These are phyloP conservation scores for Fagopyrum homotropicum DNA, from an alignment of 148 eudicot species.

Conservation along the genomic window DNA sequence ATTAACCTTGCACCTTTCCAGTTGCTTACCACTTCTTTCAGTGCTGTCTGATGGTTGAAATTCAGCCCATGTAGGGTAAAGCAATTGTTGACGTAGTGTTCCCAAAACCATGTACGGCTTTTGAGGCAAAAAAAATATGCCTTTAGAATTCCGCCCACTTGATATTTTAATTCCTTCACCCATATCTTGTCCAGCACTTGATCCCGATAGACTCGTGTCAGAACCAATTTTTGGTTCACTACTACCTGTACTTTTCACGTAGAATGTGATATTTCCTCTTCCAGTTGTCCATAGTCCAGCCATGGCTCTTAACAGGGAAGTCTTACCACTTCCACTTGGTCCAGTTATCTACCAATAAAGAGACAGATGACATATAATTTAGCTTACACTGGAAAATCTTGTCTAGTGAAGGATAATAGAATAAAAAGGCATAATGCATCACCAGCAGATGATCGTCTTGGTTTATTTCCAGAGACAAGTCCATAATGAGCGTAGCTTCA, in stretches of 20 bases:
- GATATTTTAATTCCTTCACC: constrained; percentile 23
- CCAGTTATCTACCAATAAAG: constrained; percentile 61
- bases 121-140: constrained; percentile 91
- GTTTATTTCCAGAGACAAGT: constrained; percentile 57
- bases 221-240: constrained; percentile 16
- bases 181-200: constrained; percentile 13
- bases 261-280: constrained; percentile 67
- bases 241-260: constrained; percentile 28
- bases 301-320: constrained; percentile 87
- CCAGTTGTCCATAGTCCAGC: constrained; percentile 97
- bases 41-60: constrained; percentile 26
- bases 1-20: neutral
- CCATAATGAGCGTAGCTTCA: constrained; percentile 55
- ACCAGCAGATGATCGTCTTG: constrained; percentile 83
- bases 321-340: constrained; percentile 97
- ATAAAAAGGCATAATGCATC: constrained; percentile 14
- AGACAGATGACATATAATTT: constrained; percentile 15
- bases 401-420: constrained; percentile 15
- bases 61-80: constrained; percentile 88
- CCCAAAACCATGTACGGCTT: constrained; percentile 97
- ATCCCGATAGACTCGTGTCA: constrained; percentile 19
- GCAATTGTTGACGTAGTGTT: constrained; percentile 91
- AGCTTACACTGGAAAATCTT: neutral
- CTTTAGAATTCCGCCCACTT: constrained; percentile 37
- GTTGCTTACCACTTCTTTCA: constrained; percentile 47